A percentile compares a stretch with the other conserved stretches of the same genome.
Evolutionary conservation across 2,329 filamentous ascomycete genomes (phyloP).

Genomic region (Verticillium zaregamsianum): DNA sequence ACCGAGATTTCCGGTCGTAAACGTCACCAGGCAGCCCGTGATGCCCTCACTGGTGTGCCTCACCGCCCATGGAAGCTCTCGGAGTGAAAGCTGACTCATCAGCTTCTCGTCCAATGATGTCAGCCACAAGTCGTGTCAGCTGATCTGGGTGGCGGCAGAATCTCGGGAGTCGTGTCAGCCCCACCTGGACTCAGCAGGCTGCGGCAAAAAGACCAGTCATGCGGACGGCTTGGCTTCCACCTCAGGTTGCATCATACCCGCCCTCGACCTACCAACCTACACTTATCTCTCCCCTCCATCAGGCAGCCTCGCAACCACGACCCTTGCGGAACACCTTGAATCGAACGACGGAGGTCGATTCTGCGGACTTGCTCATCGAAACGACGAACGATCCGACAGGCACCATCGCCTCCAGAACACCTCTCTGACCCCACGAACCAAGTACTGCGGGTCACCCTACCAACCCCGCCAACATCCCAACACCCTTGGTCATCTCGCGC

Average conservation of each 20-base stretch:
- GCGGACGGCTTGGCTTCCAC: background rate
- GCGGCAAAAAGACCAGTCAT: background rate
- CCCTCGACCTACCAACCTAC: background rate
- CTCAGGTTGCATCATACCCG: slow-evolving; percentile 1
- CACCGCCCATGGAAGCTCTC: background rate
- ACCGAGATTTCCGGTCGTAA: background rate
- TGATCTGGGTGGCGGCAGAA: background rate
- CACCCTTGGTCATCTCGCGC: background rate
- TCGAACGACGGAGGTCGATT: background rate
- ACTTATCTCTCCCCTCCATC: background rate
- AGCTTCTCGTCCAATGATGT: background rate
- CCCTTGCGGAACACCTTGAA: background rate
- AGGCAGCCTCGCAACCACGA: background rate
- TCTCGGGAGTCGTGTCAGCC: background rate
- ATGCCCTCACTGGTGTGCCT: background rate
- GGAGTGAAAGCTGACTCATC: background rate
- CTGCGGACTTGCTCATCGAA: background rate
- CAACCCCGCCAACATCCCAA: background rate
- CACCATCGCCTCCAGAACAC: background rate
- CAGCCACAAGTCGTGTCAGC: background rate
- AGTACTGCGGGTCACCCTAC: background rate
- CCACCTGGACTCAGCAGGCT: background rate
- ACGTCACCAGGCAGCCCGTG: background rate
- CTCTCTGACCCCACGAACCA: background rate
- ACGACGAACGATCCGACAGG: background rate